Percentiles rank a stretch among this genome's conserved stretches.
These are phyloP conservation scores for Exophiala aquamarina DNA, from an alignment of 2,329 filamentous ascomycete species.

Conservation along the genomic window DNA sequence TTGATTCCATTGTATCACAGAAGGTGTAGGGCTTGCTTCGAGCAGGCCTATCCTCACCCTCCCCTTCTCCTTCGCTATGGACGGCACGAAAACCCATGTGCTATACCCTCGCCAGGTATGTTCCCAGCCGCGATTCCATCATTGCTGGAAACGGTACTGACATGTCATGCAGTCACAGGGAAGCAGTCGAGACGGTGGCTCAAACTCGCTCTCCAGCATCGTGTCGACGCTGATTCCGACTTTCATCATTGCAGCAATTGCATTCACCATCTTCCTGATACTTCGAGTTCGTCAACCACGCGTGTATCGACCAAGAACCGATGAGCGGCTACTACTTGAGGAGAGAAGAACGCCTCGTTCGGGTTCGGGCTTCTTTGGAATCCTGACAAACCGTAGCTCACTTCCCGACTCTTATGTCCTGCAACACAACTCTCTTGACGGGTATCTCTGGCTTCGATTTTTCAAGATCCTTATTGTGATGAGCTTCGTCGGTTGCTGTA, in stretches of 20 bases:
- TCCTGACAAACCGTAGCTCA: slow-evolving; percentile 43
- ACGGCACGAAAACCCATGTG: slow-evolving; percentile 14
- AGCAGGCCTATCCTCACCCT: neutral
- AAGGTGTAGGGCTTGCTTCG: neutral
- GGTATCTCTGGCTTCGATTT: slow-evolving; percentile 88
- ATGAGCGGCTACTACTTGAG: slow-evolving; percentile 42
- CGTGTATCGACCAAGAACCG: slow-evolving; percentile 47
- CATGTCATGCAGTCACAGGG: slow-evolving; percentile 17
- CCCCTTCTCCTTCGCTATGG: slow-evolving; percentile 3
- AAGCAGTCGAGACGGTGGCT: slow-evolving; percentile 14
- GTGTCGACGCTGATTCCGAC: slow-evolving; percentile 51
- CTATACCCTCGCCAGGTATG: slow-evolving; percentile 21
- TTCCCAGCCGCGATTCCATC: neutral
- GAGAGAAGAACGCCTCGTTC: slow-evolving; percentile 32
- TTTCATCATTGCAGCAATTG: slow-evolving; percentile 44
- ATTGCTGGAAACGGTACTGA: neutral
- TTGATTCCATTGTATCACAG: neutral
- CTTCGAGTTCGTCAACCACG: slow-evolving; percentile 45
- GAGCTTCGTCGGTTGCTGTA: slow-evolving; percentile 75
- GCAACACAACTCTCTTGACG: slow-evolving; percentile 86
- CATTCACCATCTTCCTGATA: slow-evolving; percentile 47
- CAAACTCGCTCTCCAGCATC: slow-evolving; percentile 52
- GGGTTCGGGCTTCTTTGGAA: slow-evolving; percentile 20
- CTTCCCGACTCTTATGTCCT: slow-evolving; percentile 76
- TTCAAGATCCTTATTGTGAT: slow-evolving; percentile 75